Evolutionary conservation across 768 basidiomycete species (phyloP), one percentile per base, ranked within the genome.

Genomic region (Suillus americanus): DNA sequence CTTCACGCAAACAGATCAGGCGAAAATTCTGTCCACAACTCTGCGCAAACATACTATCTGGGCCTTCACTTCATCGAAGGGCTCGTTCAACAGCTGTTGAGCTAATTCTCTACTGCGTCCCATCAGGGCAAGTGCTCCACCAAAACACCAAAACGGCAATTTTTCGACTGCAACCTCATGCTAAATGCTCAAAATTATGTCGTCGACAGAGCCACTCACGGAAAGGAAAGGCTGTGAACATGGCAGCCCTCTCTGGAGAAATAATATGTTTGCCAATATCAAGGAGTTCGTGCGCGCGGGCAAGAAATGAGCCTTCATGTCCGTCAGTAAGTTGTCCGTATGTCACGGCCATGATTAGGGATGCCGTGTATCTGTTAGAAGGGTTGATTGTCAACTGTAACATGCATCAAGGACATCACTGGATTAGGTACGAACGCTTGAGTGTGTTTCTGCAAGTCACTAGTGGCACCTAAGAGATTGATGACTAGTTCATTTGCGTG

Each of bases 401-500:
- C 9, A 45, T 20, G n/a, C 20, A 20, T 18, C 10, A 46, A 41
- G 2, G 18, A 55, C 37, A 55, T 12, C 3, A 61, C 10, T 30
- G 6, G 7, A 43, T 37, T 30, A 14, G 12, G 28, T 45, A 40
- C 46, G 30, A 51, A 63, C 64, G 13, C 69, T 62, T 56, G 69
- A 64, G 63, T 73, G 13, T 40, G 46, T 28, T 62, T 65, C 43
- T 71, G 66, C 2, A 35, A 8, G 43, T 33, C 40, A 61, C 28
- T 33, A 30, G 60, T 28, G 40, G 33, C 28, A 40, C 28, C 41
- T 40, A 63, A 35, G 3, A 63, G 38, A 63, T 45, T 20, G 7
- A 51, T 12, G 45, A 65, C 48, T 3, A 63, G 64, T 20, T 63
- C 62, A 18, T 28, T n/a, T 14, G 51, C 50, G 3, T 62, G 30